phyloP scores from a whole-genome alignment of 768 basidiomycete genomes.

The Amanita rimosa region DNA sequence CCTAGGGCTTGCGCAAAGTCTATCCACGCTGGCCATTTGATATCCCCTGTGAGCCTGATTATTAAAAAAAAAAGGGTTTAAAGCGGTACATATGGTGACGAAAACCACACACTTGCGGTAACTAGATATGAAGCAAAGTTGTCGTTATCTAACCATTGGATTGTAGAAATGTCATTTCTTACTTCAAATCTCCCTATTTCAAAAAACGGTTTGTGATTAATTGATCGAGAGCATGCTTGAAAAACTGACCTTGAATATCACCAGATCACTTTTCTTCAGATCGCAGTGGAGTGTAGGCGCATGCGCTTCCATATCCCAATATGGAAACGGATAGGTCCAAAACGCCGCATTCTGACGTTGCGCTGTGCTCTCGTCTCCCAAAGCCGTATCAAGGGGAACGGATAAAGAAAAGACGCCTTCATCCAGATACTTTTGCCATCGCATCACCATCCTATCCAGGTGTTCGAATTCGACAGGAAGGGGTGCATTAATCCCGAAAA shows the following conservation, averaged over 20 bases:
- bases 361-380: conserved; percentile 29
- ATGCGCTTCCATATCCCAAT: conserved; percentile 56
- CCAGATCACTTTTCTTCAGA: conserved; percentile 49
- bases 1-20: conserved; percentile 67
- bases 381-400: conserved; percentile 44
- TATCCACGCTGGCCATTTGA: conserved; percentile 78
- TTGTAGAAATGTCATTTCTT: conserved; percentile 15
- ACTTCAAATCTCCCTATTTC: conserved; percentile 82
- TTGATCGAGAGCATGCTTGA: neutral
- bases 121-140: conserved; percentile 20
- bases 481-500: conserved; percentile 33
- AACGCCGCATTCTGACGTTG: conserved; percentile 31
- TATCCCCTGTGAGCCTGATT: conserved; percentile 77
- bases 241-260: conserved; percentile 68
- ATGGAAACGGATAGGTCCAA: conserved; percentile 69
- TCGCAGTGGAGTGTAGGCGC: conserved; percentile 39
- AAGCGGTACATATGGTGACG: neutral
- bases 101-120: conserved; percentile 65
- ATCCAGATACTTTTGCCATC: conserved; percentile 69
- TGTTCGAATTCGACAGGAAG: conserved; percentile 17
- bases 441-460: conserved; percentile 46
- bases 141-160: neutral
- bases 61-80: neutral
- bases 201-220: neutral
- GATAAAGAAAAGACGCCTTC: conserved; percentile 64